Evolutionary conservation across 345 rosid species (phyloP).

Genomic region (Trapa incisa): DNA sequence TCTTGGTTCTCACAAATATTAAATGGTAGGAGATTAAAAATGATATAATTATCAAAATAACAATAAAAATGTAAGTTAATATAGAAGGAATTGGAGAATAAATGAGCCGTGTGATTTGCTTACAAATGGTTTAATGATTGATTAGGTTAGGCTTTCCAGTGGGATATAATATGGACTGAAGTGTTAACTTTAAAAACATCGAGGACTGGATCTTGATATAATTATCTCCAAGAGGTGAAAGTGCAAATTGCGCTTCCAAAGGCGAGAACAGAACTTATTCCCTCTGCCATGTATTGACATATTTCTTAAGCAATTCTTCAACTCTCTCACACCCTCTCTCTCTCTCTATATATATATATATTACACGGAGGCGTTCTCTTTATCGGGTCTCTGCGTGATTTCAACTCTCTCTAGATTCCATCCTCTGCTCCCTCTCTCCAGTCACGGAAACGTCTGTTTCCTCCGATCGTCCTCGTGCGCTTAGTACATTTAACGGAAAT

Average conservation of each 20-base stretch:
- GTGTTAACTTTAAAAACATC: too few species aligned
- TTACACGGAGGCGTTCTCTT: background rate
- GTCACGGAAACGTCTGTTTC: background rate
- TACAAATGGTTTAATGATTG: too few species aligned
- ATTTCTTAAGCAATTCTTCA: background rate
- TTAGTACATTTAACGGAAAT: background rate
- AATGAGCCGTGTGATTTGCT: too few species aligned
- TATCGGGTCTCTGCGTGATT: background rate
- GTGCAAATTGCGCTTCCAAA: conserved; percentile 2
- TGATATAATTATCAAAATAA: too few species aligned
- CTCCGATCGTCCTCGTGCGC: background rate
- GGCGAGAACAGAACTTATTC: background rate
- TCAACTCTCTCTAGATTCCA: background rate
- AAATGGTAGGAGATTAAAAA: too few species aligned
- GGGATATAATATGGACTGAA: too few species aligned
- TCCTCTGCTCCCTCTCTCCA: background rate
- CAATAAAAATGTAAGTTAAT: too few species aligned
- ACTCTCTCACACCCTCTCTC: background rate
- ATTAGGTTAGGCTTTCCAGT: too few species aligned
- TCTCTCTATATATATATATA: background rate
- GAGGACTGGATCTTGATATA: too few species aligned
- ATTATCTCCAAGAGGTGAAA: too few species aligned
- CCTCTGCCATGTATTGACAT: background rate
- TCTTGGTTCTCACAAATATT: too few species aligned
- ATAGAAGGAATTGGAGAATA: too few species aligned